Conservation (phyloP, 108 stramenopile species). For the Cyclostephanos tholiformis region DNA sequence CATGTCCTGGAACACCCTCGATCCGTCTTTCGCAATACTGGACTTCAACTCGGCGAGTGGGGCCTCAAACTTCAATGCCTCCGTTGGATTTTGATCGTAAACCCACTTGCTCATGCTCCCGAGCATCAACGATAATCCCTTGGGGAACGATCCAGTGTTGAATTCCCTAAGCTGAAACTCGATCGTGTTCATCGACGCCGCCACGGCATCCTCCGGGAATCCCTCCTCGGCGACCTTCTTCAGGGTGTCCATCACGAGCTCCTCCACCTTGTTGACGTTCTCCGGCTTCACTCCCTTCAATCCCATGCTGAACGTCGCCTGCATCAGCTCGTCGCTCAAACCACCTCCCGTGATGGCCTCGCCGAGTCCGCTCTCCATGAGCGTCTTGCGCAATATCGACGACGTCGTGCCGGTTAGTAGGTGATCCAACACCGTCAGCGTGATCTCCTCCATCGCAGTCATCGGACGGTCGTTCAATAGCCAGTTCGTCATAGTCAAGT, state of each 20-base stretch:
- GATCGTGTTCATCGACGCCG: slow-evolving; percentile 94
- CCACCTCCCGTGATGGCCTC: slow-evolving; percentile 94
- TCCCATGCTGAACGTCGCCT: slow-evolving; percentile 92
- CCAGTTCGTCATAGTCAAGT: slow-evolving; percentile 94
- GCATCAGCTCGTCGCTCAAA: slow-evolving; percentile 88
- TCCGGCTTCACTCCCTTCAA: slow-evolving; percentile 87
- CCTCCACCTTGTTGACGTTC: slow-evolving; percentile 79
- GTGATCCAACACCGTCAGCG: slow-evolving; percentile 88
- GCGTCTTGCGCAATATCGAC: slow-evolving; percentile 87
- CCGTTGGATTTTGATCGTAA: slow-evolving; percentile 89
- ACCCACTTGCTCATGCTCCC: slow-evolving; percentile 94
- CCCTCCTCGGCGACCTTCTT: slow-evolving; percentile 86
- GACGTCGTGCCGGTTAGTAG: slow-evolving; percentile 93
- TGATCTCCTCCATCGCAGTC: slow-evolving; percentile 79
- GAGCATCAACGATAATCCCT: slow-evolving; percentile 94
- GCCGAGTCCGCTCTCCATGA: slow-evolving; percentile 91
- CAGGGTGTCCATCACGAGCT: slow-evolving; percentile 81
- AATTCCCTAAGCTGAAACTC: slow-evolving; percentile 96
- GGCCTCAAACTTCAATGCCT: slow-evolving; percentile 89
- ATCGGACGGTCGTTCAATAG: slow-evolving; percentile 90
- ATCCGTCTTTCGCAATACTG: slow-evolving; percentile 76
- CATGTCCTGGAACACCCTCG: slow-evolving; percentile 86
- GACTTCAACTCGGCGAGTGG: slow-evolving; percentile 89
- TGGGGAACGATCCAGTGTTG: slow-evolving; percentile 97
- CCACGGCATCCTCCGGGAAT: slow-evolving; percentile 86